Evolutionary conservation across 2,329 filamentous ascomycete species (phyloP), one percentile per base, ranked within the genome.

Genomic region (Trichoderma atrobrunneum): DNA sequence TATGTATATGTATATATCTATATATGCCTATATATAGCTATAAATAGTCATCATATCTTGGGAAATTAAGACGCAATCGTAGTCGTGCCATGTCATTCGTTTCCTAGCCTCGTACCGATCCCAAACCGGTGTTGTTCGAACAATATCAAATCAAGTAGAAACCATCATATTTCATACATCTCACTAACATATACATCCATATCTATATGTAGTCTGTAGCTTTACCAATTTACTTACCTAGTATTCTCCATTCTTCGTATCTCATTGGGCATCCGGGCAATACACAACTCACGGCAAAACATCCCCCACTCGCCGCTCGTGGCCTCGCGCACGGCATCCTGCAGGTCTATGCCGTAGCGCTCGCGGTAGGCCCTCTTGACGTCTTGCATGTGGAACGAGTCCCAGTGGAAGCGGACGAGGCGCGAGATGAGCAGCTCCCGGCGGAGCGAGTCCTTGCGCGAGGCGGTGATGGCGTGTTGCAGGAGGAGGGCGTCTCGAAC

Each of bases 341-440:
- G 90, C 74, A 98, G 86, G 60, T 92, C 88, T 65, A 87, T 84
- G 6, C 88, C 87, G 81, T 98, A 98, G 73, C 94, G 90, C 74
- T 91, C 89, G 71, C 89, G 87, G 81, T 94, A 99, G 74, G 94
- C 93, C 36, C 84, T 83, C 86, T 97, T 97, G 69, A 98, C 89
- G 24, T 88, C 87, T 72, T 90, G 88, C 83, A 98, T 87, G 81
- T 98, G 95, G 74, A 88, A 83, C 5, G 92, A 88, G 78, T 98
- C 95, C 96, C 96, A 98, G 82, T 98, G 96, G 80, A 95, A 90
- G 36, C 96, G 88, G 57, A 98, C 93, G 2, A 98, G 87, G 2
- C 96, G 88, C 3, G 92, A 95, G 74, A 97, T 97, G 65, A 99
- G 89, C 63, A 98, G 85, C 80, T 98, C 95, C 60, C 93, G 92